Evolutionary conservation across 331 rosid genomes (phyloP), one percentile per base, ranked within the genome.

Genomic region (Acacia pycnantha): DNA sequence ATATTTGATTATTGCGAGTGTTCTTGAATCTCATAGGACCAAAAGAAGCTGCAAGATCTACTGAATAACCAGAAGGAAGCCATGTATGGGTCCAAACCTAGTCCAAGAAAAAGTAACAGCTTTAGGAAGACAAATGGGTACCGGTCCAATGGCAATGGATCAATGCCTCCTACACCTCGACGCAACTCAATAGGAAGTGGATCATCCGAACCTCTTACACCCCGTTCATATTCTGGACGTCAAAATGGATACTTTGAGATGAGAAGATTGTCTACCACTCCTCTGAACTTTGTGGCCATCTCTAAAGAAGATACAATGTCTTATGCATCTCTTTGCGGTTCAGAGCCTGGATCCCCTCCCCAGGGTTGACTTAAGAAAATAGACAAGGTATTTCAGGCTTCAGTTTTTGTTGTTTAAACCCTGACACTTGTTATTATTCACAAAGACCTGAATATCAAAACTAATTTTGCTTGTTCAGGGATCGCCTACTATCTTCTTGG

Each of bases 271-370:
- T 93, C 98, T 29, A 92, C 98, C n/a, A 80, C 97, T 16, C 97
- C 99, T 16, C 86, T 93, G 66, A 95, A 95, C 92, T 95, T 86
- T 72, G 98, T 93, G 77, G 94, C 98, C 35, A 86, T 93, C 46
- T 68, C 97, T 2, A 95, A 92, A 86, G 99, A 95, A 79, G 99
- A 95, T 77, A 89, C 99, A 12, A 92, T 95, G 92, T 95, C 99
- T 9, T 93, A 84, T 78, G 92, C 97, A 31, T 94, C 98, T 0
- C 81, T 88, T 16, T 92, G 93, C 83, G 93, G 98, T 78, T 95
- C 99, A 9, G 99, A 93, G 90, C 92, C 90, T 14, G 98, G 90
- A 64, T 95, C 98, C 10, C 99, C 98, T 56, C 93, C 99, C 58
- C 97, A 81, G 77, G 82, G 69, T 77, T 92, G 86, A 90, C 76